These are phyloP conservation scores for Pseudomonodictys pantanalensis DNA, from an alignment of 495 filamentous ascomycete species.

Conservation along the genomic window DNA sequence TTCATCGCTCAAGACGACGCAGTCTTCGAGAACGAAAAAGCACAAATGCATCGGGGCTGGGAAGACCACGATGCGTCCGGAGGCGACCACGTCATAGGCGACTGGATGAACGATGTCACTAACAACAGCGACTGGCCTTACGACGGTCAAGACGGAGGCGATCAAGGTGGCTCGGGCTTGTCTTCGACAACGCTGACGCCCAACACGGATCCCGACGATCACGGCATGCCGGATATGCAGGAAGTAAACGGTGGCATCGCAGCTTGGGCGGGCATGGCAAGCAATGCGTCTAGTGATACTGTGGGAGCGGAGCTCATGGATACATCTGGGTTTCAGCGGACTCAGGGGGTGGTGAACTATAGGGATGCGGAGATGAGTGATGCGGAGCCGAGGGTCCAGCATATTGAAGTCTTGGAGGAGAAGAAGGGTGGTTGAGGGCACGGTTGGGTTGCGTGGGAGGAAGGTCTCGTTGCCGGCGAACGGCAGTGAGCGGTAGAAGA, in stretches of 20 bases:
- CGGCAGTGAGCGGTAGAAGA: no score
- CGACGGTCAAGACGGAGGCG: background rate
- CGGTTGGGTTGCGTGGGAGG: no score
- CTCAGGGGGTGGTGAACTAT: background rate
- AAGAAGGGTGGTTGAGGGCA: conserved; percentile 18
- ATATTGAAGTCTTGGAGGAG: conserved; percentile 18
- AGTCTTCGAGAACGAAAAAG: conserved; percentile 19
- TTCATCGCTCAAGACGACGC: conserved; percentile 28
- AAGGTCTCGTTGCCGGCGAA: no score
- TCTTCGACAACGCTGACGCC: conserved; percentile 26
- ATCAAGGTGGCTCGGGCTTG: conserved; percentile 6
- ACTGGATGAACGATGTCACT: background rate
- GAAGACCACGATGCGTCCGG: background rate
- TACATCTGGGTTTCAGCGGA: background rate
- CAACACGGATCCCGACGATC: conserved; percentile 25
- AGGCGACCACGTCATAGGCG: background rate
- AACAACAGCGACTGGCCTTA: background rate
- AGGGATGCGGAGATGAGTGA: conserved; percentile 24
- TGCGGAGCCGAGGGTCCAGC: conserved; percentile 8
- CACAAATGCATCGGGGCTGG: background rate
- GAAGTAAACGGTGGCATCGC: conserved; percentile 17
- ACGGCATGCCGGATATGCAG: conserved; percentile 19
- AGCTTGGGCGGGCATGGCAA: conserved; percentile 4
- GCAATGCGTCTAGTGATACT: conserved; percentile 7
- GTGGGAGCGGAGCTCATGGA: conserved; percentile 13